Percentiles rank a stretch among this genome's conserved stretches.
Evolutionary conservation across 805 yeast genomes (phyloP).

Genomic region (Candida boleticola): DNA sequence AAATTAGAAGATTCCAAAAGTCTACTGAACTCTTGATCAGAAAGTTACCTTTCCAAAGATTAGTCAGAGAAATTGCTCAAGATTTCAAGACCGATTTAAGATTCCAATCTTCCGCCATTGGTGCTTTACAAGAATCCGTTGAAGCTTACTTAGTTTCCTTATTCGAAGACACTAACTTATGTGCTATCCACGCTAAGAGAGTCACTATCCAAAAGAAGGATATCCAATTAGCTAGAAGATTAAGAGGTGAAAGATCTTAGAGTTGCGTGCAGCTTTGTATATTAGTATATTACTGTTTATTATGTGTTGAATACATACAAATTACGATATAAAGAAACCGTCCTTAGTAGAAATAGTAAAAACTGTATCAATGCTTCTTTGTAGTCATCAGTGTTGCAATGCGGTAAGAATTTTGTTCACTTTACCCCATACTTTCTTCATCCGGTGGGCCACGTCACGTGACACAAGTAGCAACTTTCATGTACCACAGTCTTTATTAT

Average conservation of each 20-base stretch:
- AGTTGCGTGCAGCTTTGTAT: constrained; percentile 13
- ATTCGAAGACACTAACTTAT: constrained; percentile 48
- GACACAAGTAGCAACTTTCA: background rate
- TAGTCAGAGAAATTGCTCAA: constrained; percentile 47
- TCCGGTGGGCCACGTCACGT: background rate
- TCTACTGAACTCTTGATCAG: constrained; percentile 46
- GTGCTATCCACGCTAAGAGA: constrained; percentile 50
- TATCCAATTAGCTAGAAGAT: constrained; percentile 48
- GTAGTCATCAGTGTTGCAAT: too few relatives aligned
- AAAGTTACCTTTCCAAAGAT: constrained; percentile 49
- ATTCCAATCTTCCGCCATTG: constrained; percentile 47
- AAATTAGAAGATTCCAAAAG: constrained; percentile 48
- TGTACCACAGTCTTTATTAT: too few relatives aligned
- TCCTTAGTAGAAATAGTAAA: too few relatives aligned
- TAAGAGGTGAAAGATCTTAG: constrained; percentile 48
- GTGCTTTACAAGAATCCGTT: constrained; percentile 48
- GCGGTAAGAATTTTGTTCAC: background rate
- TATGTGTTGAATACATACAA: constrained; percentile 7
- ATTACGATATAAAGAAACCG: background rate
- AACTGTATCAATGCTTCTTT: too few relatives aligned
- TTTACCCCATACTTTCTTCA: background rate
- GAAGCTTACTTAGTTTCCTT: constrained; percentile 47
- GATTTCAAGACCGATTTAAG: constrained; percentile 48
- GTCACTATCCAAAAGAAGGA: constrained; percentile 49
- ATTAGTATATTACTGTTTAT: constrained; percentile 12